Evolutionary conservation across 306 rosid species (phyloP).

Genomic region (Sicyos baderoa): DNA sequence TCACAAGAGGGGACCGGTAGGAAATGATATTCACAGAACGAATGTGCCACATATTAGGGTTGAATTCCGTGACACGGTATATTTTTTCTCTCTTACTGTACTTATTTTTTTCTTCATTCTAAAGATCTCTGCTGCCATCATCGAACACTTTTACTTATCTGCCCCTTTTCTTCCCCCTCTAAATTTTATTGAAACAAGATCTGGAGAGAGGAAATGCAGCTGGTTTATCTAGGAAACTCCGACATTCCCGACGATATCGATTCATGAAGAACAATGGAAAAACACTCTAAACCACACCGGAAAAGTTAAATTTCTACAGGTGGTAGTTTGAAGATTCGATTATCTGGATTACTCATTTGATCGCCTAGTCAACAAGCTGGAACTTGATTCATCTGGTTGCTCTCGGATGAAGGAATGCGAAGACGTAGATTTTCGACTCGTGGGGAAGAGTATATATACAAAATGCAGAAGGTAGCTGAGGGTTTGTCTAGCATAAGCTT

Average conservation of each 20-base stretch:
- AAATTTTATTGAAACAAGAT: slow-evolving; percentile 39
- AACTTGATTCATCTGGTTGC: background rate
- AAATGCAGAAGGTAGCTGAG: background rate
- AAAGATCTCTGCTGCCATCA: slow-evolving; percentile 7
- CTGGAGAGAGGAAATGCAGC: slow-evolving; percentile 91
- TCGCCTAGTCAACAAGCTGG: background rate
- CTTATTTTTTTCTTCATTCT: background rate
- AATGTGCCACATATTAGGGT: slow-evolving; percentile 94
- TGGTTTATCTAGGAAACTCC: slow-evolving; percentile 64
- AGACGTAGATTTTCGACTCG: background rate
- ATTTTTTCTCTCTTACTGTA: too few relatives aligned
- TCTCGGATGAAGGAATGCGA: background rate
- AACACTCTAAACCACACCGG: background rate
- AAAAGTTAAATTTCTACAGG: background rate
- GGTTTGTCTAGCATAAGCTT: background rate
- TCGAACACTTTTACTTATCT: background rate
- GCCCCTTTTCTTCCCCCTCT: background rate
- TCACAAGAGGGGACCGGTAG: slow-evolving; percentile 83
- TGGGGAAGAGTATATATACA: background rate
- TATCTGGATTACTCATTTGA: slow-evolving; percentile 5
- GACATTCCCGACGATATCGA: slow-evolving; percentile 54
- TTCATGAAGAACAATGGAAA: background rate
- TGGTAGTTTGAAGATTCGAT: slow-evolving; percentile 6
- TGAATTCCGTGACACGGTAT: slow-evolving; percentile 85
- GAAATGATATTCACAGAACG: slow-evolving; percentile 85